Conservation (phyloP, 2,329 filamentous ascomycete species). For the Knufia fluminis region DNA sequence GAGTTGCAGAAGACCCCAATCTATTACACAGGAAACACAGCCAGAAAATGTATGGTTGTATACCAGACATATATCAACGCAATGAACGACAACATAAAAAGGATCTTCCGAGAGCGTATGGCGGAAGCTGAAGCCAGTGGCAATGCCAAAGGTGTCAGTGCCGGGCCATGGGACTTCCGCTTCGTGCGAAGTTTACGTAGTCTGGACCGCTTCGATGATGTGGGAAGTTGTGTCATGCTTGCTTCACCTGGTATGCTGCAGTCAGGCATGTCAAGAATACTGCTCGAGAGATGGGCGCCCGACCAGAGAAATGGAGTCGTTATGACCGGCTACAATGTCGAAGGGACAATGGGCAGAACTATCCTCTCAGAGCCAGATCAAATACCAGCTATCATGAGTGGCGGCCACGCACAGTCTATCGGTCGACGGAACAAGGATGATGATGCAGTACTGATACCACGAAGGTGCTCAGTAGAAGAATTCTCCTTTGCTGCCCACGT, state of each 20-base stretch:
- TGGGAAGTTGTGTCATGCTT: slow-evolving; percentile 93
- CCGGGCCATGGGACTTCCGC: slow-evolving; percentile 89
- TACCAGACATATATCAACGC: slow-evolving; percentile 97
- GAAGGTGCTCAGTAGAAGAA: slow-evolving; percentile 86
- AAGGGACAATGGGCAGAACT: slow-evolving; percentile 95
- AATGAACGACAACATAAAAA: slow-evolving; percentile 99
- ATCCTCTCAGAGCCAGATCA: slow-evolving; percentile 91
- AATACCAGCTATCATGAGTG: slow-evolving; percentile 87
- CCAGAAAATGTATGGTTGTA: slow-evolving; percentile 94
- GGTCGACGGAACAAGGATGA: slow-evolving; percentile 57
- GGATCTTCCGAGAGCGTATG: slow-evolving; percentile 86
- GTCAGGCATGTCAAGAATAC: slow-evolving; percentile 84
- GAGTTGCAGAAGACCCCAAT: slow-evolving; percentile 89
- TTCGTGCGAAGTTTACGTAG: slow-evolving; percentile 87
- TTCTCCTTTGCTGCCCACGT: slow-evolving; percentile 95
- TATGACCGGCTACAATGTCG: slow-evolving; percentile 96
- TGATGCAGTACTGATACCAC: slow-evolving; percentile 80
- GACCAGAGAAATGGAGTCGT: slow-evolving; percentile 96
- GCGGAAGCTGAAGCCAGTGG: slow-evolving; percentile 77
- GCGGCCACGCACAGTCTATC: slow-evolving; percentile 49
- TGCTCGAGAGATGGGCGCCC: slow-evolving; percentile 91
- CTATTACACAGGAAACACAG: slow-evolving; percentile 93
- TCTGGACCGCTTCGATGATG: slow-evolving; percentile 89
- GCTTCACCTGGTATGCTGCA: slow-evolving; percentile 97
- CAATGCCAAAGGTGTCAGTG: slow-evolving; percentile 57